Conservation (phyloP, 2,329 filamentous ascomycete species). For the Dissoconium aciculare region DNA sequence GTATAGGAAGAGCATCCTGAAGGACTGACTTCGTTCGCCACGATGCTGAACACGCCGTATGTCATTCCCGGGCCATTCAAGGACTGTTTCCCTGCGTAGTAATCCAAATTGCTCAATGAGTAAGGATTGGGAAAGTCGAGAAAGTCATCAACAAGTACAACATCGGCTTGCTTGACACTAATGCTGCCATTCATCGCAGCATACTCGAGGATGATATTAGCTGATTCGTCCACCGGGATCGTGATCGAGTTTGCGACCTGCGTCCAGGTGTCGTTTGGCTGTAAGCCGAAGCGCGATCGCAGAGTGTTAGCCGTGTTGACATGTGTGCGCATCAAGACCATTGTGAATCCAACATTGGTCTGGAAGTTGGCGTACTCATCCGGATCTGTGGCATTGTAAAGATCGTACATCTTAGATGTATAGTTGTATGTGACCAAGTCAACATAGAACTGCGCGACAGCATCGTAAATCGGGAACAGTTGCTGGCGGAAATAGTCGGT, state of each 20-base stretch:
- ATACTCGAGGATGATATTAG: conserved; percentile 50
- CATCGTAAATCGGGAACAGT: conserved; percentile 49
- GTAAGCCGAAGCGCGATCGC: conserved; percentile 40
- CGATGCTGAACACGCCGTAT: conserved; percentile 53
- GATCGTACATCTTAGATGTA: conserved; percentile 34
- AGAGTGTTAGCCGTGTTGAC: conserved; percentile 44
- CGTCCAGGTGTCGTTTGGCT: conserved; percentile 43
- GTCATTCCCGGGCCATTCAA: conserved; percentile 58
- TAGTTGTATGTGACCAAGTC: conserved; percentile 47
- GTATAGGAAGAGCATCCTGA: conserved; percentile 56
- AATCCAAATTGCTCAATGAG: conserved; percentile 46
- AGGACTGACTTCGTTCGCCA: conserved; percentile 48
- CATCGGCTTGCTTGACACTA: conserved; percentile 55
- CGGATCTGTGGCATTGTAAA: conserved; percentile 56
- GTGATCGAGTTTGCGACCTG: conserved; percentile 42
- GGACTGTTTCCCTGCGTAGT: conserved; percentile 55
- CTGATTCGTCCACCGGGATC: conserved; percentile 37
- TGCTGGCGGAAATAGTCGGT: conserved; percentile 38
- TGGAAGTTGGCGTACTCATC: conserved; percentile 53
- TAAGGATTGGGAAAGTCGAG: conserved; percentile 44
- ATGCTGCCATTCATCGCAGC: conserved; percentile 51
- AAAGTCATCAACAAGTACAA: conserved; percentile 52
- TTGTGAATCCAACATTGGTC: conserved; percentile 55
- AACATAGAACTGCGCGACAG: conserved; percentile 46
- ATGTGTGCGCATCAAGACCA: conserved; percentile 44